Conservation (phyloP, 306 rosid species). For the Dryas octopetala region DNA sequence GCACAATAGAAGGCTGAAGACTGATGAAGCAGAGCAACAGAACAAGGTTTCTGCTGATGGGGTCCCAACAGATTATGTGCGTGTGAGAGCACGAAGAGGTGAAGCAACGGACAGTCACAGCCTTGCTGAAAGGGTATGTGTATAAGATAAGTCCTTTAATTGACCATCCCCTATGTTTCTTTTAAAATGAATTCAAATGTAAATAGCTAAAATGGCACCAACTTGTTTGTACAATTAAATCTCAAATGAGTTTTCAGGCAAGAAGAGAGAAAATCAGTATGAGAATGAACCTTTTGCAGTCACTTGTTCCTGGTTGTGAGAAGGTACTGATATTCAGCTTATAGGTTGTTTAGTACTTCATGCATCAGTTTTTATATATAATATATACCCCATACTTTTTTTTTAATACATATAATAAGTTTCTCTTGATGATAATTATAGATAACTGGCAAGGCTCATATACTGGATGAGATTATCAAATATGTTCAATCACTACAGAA, state of each 20-base stretch:
- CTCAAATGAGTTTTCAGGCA: conserved; percentile 1
- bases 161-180: neutral
- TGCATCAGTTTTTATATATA: no score
- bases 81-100: conserved; percentile 30
- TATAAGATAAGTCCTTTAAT: neutral
- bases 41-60: neutral
- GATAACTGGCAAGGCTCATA: conserved; percentile 22
- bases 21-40: neutral
- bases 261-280: conserved; percentile 22
- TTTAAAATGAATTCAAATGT: neutral
- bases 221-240: neutral
- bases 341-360: neutral
- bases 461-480: conserved; percentile 23
- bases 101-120: conserved; percentile 20
- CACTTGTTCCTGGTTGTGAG: conserved; percentile 30
- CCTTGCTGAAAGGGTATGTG: conserved; percentile 25
- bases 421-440: neutral
- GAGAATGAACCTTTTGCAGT: conserved; percentile 24
- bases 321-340: conserved; percentile 3
- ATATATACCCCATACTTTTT: no score
- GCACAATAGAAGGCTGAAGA: neutral
- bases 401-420: no score
- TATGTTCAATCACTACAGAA: conserved; percentile 25
- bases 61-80: neutral
- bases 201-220: no score